A percentile compares a stretch with the other conserved stretches of the same genome.
Evolutionary conservation across 306 rosid genomes (phyloP).

Genomic region (Rubus parviflorus): DNA sequence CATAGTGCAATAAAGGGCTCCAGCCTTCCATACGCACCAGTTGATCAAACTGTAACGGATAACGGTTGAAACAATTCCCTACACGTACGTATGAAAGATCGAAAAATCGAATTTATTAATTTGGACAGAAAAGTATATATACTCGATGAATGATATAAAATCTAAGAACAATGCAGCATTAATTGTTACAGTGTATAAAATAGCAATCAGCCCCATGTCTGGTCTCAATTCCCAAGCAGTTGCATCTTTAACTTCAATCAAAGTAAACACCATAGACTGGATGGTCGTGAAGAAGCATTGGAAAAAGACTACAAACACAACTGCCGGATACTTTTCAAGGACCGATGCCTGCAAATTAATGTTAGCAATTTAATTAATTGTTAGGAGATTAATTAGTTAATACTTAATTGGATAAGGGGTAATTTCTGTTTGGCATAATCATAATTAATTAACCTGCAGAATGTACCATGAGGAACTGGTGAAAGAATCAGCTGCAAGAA

Average conservation of each 20-base stretch:
- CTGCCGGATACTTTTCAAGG: conserved; percentile 35
- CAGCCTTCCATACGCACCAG: conserved; percentile 45
- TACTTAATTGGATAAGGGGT: background rate
- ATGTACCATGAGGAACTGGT: conserved; percentile 37
- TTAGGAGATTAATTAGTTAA: background rate
- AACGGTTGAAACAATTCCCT: conserved; percentile 38
- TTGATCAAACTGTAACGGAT: conserved; percentile 18
- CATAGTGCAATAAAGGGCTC: conserved; percentile 49
- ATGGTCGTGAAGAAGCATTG: conserved; percentile 30
- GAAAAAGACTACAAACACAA: conserved; percentile 24
- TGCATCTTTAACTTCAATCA: conserved; percentile 30
- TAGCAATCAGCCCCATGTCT: conserved; percentile 32
- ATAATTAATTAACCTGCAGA: conserved; percentile 19
- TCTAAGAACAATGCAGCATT: too few relatives aligned
- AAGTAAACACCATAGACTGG: conserved; percentile 27
- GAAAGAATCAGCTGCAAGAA: conserved; percentile 29
- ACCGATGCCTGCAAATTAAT: conserved; percentile 34
- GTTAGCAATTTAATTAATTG: background rate
- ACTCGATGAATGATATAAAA: too few relatives aligned
- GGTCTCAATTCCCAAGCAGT: conserved; percentile 36
- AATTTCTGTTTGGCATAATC: background rate
- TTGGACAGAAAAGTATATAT: too few relatives aligned
- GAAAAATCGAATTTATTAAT: background rate
- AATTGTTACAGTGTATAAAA: conserved; percentile 29
- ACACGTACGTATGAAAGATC: background rate